These are phyloP conservation scores for Talaromyces pinophilus DNA, from an alignment of 2,329 filamentous ascomycete species.

Conservation along the genomic window DNA sequence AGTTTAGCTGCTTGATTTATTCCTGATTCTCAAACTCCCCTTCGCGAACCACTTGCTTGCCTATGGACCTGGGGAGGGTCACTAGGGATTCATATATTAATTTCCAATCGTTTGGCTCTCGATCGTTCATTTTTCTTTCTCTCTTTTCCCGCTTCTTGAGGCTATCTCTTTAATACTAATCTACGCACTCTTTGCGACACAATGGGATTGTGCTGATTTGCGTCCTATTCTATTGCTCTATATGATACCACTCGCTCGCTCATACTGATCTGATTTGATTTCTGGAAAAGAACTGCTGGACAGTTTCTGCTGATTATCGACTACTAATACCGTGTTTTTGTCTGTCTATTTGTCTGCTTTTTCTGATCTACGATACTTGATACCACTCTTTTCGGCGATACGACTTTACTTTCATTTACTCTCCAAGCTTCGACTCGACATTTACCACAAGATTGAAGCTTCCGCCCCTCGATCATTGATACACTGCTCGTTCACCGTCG, in stretches of 20 bases:
- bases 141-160: not conserved
- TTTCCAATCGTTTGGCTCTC: slow-evolving; percentile 10
- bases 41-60: slow-evolving; percentile 14
- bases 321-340: slow-evolving; percentile 4
- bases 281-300: slow-evolving; percentile 7
- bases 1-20: not conserved
- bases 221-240: not conserved
- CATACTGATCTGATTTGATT: not conserved
- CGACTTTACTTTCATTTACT: not conserved
- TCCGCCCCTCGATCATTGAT: not conserved
- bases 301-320: not conserved
- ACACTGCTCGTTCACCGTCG: not conserved
- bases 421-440: not conserved
- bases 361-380: slow-evolving; percentile 2
- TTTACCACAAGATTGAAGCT: not conserved
- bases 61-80: not conserved
- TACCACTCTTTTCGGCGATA: slow-evolving; percentile 4
- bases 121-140: not conserved
- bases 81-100: slow-evolving; percentile 6
- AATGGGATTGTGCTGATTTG: slow-evolving; percentile 3
- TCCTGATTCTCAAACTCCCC: not conserved
- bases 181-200: slow-evolving; percentile 1
- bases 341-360: not conserved
- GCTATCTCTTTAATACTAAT: not conserved
- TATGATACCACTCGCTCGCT: slow-evolving; percentile 4